Conservation (phyloP, 2,329 filamentous ascomycete genomes). For the Escovopsis sp. region DNA sequence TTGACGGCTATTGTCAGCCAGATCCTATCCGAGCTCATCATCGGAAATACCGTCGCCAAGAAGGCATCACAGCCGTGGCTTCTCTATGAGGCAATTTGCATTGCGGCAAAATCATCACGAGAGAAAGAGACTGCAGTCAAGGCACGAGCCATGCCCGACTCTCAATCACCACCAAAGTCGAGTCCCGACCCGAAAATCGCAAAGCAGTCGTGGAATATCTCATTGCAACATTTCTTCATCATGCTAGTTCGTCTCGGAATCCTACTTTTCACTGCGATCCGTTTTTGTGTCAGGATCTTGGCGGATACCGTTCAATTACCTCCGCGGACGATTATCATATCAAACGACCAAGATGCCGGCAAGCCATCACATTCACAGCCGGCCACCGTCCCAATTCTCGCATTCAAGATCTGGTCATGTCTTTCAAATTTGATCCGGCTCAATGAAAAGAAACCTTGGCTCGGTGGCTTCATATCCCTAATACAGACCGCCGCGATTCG, state of each 20-base stretch:
- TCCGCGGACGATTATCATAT: slow-evolving; percentile 22
- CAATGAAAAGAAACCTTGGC: slow-evolving; percentile 78
- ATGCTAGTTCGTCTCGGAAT: slow-evolving; percentile 40
- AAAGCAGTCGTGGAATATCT: slow-evolving; percentile 19
- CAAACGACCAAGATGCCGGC: slow-evolving; percentile 5
- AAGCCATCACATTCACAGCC: neutral
- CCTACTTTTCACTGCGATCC: slow-evolving; percentile 45
- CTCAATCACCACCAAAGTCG: slow-evolving; percentile 1
- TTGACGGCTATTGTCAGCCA: slow-evolving; percentile 72
- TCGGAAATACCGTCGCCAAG: slow-evolving; percentile 67
- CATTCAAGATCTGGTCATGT: slow-evolving; percentile 66
- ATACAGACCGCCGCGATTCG: slow-evolving; percentile 57
- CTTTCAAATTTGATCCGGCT: slow-evolving; percentile 59
- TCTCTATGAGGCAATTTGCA: slow-evolving; percentile 71
- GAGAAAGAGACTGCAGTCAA: slow-evolving; percentile 15
- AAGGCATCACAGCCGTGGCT: slow-evolving; percentile 80
- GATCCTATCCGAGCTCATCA: slow-evolving; percentile 77
- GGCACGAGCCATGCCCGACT: slow-evolving; percentile 7
- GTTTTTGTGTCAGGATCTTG: slow-evolving; percentile 49
- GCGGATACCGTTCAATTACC: slow-evolving; percentile 54
- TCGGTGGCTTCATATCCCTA: slow-evolving; percentile 60
- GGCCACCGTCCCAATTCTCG: slow-evolving; percentile 49
- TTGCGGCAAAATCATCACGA: slow-evolving; percentile 36
- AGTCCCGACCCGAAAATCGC: neutral
- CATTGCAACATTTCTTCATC: slow-evolving; percentile 37